Base-by-base conservation (phyloP, 1,139 yeast species). In the Candida tunisiensis region DNA sequence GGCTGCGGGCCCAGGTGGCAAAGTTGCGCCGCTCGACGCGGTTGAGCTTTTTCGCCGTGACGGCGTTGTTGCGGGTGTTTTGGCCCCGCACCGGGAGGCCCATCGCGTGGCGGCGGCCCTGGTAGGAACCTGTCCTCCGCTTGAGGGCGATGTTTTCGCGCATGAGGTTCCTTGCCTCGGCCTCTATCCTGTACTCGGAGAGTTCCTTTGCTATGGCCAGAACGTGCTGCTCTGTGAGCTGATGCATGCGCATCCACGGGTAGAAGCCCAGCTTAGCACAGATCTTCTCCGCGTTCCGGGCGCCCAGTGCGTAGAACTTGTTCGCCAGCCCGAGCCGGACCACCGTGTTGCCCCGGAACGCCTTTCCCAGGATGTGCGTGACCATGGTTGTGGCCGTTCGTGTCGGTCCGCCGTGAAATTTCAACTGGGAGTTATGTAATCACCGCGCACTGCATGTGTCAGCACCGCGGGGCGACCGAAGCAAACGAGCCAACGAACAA, bases 211-310 rank as follows among this genome's bases (percentile, higher is more conserved):
- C 77, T 25, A 88, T 62, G 23, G 79, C 70, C 66, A 88, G 66
- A 27, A 83, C 66, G 44, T 83, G 93, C 25, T 85, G 80, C 52
- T 88, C 98, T 17, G 77, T 62, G 25, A 88, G 65, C 52, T 88
- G 93, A 49, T 80, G 88, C 80, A 88, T 77, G 54, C 93, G 70
- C 92, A 85, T 83, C 49, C 68, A 64, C 22, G 96, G 96, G 47
- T 85, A 88, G 31, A 88, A 66, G 7, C 94, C 94, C 15, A 88
- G 69, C 47, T 72, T 79, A 25, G 96, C 74, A 51, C 95, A 82
- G 30, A 91, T 60, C 43, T 62, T 60, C 36, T 69, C 69, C 2
- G 95, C 88, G n/a, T 79, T 70, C 30, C 59, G 53, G 32, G 60
- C 57, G 4, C 96, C 95, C 23, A 88, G 62, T 23, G 96, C 98